Conservation (phyloP, 176 grass and related monocot genomes). For the Carex pumila region DNA sequence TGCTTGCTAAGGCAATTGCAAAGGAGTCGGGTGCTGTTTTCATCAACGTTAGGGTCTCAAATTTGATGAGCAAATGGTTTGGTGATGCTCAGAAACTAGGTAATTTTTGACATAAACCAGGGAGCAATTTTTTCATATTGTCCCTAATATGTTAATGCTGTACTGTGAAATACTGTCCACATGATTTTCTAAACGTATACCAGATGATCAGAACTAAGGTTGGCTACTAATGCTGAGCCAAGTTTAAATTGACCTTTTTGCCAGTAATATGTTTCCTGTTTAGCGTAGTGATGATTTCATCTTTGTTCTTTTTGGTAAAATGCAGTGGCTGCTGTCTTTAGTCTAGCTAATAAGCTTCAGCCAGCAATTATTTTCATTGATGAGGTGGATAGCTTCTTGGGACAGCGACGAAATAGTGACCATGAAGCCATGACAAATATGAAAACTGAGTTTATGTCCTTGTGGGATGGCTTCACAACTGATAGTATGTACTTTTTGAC, state of each 20-base stretch:
- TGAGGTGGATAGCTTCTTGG: conserved; percentile 94
- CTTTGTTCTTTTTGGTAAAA: neutral
- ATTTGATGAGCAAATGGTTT: conserved; percentile 99
- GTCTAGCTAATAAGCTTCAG: conserved; percentile 76
- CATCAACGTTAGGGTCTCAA: conserved; percentile 94
- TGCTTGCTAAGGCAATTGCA: conserved; percentile 95
- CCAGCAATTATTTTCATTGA: conserved; percentile 99
- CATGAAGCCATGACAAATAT: conserved; percentile 93
- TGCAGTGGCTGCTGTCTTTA: conserved; percentile 92
- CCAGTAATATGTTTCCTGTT: neutral
- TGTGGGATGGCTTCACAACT: conserved; percentile 98
- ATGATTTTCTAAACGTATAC: neutral
- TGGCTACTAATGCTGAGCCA: neutral
- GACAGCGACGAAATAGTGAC: conserved; percentile 67
- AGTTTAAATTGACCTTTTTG: neutral
- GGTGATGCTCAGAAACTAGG: conserved; percentile 94
- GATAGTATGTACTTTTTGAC: conserved; percentile 53
- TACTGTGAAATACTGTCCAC: neutral
- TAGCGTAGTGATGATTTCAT: conserved; percentile 2
- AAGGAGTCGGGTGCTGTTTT: conserved; percentile 92
- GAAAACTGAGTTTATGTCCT: conserved; percentile 99
- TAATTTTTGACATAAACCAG: conserved; percentile 16
- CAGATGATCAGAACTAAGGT: neutral
- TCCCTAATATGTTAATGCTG: neutral
- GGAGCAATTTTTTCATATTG: neutral